Evolutionary conservation across 2,329 filamentous ascomycete species (phyloP).

Genomic region (Talaromyces sp.): DNA sequence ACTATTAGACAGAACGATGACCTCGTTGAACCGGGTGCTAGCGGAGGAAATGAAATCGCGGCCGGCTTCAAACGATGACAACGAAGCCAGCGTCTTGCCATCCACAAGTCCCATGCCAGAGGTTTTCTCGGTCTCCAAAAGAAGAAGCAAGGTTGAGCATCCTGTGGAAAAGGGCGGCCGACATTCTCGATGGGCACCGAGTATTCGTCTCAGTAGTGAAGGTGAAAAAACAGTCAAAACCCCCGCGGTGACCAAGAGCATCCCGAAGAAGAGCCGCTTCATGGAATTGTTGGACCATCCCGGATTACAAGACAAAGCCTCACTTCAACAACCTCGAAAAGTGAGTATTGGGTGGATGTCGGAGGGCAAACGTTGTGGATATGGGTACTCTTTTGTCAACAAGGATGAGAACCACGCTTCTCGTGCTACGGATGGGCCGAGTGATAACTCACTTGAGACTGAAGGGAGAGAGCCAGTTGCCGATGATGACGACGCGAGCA

Average conservation of each 20-base stretch:
- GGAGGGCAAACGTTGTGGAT: conserved; percentile 38
- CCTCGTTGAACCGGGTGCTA: conserved; percentile 16
- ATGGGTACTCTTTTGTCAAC: conserved; percentile 37
- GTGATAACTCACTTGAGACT: background rate
- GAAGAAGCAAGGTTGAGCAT: background rate
- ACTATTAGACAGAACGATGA: conserved; percentile 11
- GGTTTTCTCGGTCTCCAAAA: conserved; percentile 11
- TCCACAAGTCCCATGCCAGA: background rate
- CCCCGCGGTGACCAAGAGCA: background rate
- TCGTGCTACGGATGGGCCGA: background rate
- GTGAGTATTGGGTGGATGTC: conserved; percentile 44
- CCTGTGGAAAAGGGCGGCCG: background rate
- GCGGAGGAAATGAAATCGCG: conserved; percentile 4
- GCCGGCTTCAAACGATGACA: background rate
- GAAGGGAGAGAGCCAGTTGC: background rate
- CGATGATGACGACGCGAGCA: conserved; percentile 19
- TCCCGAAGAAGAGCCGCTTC: conserved; percentile 29
- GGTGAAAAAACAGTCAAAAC: background rate
- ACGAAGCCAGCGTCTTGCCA: background rate
- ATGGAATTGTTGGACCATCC: conserved; percentile 30
- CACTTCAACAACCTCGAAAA: conserved; percentile 26
- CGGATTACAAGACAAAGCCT: background rate
- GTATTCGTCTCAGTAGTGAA: background rate
- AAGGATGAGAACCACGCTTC: conserved; percentile 20
- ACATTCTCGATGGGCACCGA: background rate